Percentiles rank a stretch among this genome's conserved stretches.
These are phyloP conservation scores for Silene noctiflora DNA, from an alignment of 179 eudicot genomes.

Conservation along the genomic window DNA sequence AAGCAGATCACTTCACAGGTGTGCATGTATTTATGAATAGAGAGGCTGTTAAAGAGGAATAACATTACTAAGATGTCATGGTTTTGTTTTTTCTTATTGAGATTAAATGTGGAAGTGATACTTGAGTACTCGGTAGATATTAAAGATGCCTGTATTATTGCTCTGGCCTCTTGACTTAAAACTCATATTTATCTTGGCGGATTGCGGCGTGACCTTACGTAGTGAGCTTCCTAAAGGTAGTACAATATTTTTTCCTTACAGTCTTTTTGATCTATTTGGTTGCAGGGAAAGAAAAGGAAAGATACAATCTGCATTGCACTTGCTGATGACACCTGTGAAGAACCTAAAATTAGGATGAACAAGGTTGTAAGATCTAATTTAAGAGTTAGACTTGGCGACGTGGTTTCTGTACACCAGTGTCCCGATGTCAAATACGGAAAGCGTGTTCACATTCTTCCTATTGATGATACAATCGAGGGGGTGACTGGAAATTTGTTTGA, in stretches of 20 bases:
- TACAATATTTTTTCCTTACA: not conserved
- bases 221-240: not conserved
- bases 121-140: too few relatives aligned
- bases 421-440: slow-evolving; percentile 88
- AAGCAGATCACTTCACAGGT: too few relatives aligned
- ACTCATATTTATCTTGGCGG: not conserved
- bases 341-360: slow-evolving; percentile 77
- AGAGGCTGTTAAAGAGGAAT: too few relatives aligned
- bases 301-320: slow-evolving; percentile 87
- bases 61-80: too few relatives aligned
- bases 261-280: not conserved
- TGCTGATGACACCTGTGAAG: slow-evolving; percentile 83
- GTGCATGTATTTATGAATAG: too few relatives aligned
- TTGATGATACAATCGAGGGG: slow-evolving; percentile 82
- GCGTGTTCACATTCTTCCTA: slow-evolving; percentile 77
- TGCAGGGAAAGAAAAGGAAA: slow-evolving; percentile 84
- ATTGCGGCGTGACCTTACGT: not conserved
- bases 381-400: slow-evolving; percentile 85
- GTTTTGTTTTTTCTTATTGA: too few relatives aligned
- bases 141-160: too few relatives aligned
- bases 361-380: slow-evolving; percentile 76
- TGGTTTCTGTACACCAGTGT: slow-evolving; percentile 79
- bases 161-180: too few relatives aligned
- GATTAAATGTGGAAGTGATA: too few relatives aligned
- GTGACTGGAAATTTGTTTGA: slow-evolving; percentile 79